Base-by-base conservation (phyloP, 2,329 filamentous ascomycete genomes). In the Colletotrichum sp. region DNA sequence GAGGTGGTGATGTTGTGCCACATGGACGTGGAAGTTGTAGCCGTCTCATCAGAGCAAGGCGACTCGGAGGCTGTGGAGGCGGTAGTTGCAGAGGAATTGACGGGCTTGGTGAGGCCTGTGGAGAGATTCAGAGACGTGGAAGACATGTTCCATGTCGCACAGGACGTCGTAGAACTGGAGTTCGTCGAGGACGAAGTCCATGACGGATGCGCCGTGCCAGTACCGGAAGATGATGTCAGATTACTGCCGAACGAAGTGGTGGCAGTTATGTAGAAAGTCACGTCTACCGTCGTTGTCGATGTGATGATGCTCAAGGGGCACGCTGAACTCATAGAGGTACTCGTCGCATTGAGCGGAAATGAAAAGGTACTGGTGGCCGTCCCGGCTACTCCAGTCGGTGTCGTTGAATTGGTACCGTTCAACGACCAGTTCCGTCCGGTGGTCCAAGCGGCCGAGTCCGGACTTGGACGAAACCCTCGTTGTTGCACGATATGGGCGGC, bases 271-370 rank as follows among this genome's bases (percentile, higher is more conserved):
- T 79, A 82, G 36, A 83, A 79, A 8, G 81, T 83, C 9, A 82
- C 78, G 30, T 85, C 84, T 9, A 84, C 68, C 5, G 82, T 85
- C 34, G 78, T 80, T 4, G 81, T 84, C 14, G 81, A 81, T 66
- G 82, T 75, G 14, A 82, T 71, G 6, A 83, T 69, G 10, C 78
- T 80, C 34, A 66, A 18, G 3, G 66, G 52, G 14, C 74, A 76
- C 24, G 8, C 36, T 3, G 48, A 59, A 12, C 10, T 21, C 13
- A 24, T 21, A 3, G 57, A 28, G 24, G 52, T 75, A 6, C 64
- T 73, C 13, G 61, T 65, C n/a, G n/a, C 24, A n/a, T 70, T 74
- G 14, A 65, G 21, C 16, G 71, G 43, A 28, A 70, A 34, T 2
- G 7, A 21, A 39, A 34, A 70, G 39, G 59, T 69, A 16, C 48